Evolutionary conservation across 805 yeast genomes (phyloP), one percentile per base, ranked within the genome.

Genomic region (Groenewaldozyma tartarivorans): DNA sequence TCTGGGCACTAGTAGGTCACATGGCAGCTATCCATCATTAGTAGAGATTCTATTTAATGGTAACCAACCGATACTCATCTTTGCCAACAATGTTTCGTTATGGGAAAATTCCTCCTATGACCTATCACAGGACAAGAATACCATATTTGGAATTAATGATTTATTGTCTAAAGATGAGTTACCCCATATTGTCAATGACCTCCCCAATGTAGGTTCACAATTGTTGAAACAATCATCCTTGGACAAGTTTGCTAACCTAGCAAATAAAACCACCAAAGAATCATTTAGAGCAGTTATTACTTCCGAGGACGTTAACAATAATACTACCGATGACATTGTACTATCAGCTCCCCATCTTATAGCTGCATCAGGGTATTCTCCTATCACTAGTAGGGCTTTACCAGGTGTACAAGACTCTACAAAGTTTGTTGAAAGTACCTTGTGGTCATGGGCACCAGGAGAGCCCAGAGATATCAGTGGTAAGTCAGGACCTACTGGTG

Each of bases 401-500:
- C 33, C 35, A 13, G 22, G 43, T 16, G 17, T 31, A 2, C 42
- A 44, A 4, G 41, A 24, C 53, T 48, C 33, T 36, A 35, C 33
- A 35, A 22, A 41, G 47, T 52, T 36, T 63, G 7, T 52, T 33
- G 40, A 43, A 7, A 34, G 37, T 2, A 39, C 49, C 3, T 36
- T 60, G 19, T 87, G 96, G 96, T 72, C 90, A 1, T 87, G 96
- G 96, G 72, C 68, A 0, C 53, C 67, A 0, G 57, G 61, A 6
- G 73, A 80, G 52, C 92, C 92, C 39, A 38, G 13, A 35, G 46
- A 17, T 36, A 38, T 36, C 49, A 52, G 45, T 16, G 26, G 38
- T 9, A 38, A 36, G n/a, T 32, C 29, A 17, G 33, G 20, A 18
- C 38, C 22, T 13, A 42, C 13, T 11, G 41, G 38, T 16, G 53